A percentile compares a stretch with the other conserved stretches of the same genome.
Conservation (phyloP, 768 basidiomycete species). For the Amanita exitialis region DNA sequence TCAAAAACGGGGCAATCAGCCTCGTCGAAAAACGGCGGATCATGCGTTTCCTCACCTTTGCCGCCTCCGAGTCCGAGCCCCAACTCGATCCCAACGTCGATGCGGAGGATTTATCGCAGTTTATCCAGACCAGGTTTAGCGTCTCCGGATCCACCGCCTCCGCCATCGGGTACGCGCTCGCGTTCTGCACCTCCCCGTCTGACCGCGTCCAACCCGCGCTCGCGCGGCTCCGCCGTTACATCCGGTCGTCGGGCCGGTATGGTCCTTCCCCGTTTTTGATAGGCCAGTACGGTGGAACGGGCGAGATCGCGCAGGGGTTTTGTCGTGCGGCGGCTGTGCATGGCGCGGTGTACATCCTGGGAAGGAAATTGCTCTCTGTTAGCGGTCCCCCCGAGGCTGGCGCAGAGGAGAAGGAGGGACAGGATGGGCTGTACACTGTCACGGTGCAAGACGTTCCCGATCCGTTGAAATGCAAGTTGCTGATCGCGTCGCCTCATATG, state of each 20-base stretch:
- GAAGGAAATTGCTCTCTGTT: slow-evolving; percentile 30
- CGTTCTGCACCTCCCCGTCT: slow-evolving; percentile 47
- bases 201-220: slow-evolving; percentile 50
- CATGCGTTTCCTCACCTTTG: slow-evolving; percentile 87
- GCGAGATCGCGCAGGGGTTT: slow-evolving; percentile 90
- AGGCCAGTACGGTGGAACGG: slow-evolving; percentile 91
- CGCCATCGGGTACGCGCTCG: slow-evolving; percentile 70
- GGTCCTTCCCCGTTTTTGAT: slow-evolving; percentile 77
- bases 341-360: slow-evolving; percentile 67
- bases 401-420: background rate
- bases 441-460: slow-evolving; percentile 54
- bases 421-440: slow-evolving; percentile 28
- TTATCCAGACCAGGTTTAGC: slow-evolving; percentile 36
- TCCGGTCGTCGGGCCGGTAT: slow-evolving; percentile 77
- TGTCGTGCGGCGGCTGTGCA: slow-evolving; percentile 79
- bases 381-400: slow-evolving; percentile 5
- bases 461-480: slow-evolving; percentile 38
- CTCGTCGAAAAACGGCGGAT: slow-evolving; percentile 82
- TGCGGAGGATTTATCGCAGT: slow-evolving; percentile 48
- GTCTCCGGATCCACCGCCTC: slow-evolving; percentile 46
- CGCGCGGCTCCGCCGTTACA: slow-evolving; percentile 58
- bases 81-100: slow-evolving; percentile 49
- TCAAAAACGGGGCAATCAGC: slow-evolving; percentile 70
- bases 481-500: slow-evolving; percentile 40
- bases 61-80: slow-evolving; percentile 60